phyloP scores from a whole-genome alignment of 2,329 filamentous ascomycete species.

The Onygenales sp. region DNA sequence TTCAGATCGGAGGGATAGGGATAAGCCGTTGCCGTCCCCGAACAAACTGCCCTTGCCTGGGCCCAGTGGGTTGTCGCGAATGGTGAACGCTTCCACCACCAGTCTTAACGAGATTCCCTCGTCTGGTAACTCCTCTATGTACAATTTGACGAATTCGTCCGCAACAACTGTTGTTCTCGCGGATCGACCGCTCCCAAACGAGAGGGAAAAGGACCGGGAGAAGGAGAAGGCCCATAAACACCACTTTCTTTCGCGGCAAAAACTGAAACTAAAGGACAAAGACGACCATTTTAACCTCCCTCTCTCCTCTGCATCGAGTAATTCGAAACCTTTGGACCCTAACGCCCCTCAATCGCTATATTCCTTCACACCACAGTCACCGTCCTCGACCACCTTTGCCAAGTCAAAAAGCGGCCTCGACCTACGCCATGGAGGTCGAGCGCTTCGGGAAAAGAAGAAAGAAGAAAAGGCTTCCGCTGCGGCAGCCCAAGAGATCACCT shows the following conservation, averaged over 20 bases:
- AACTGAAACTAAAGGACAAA: conserved; percentile 54
- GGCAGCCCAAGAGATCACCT: conserved; percentile 8
- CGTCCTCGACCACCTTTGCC: conserved; percentile 54
- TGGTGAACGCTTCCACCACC: conserved; percentile 51
- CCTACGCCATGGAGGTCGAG: conserved; percentile 65
- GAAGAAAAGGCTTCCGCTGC: conserved; percentile 47
- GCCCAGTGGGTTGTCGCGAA: conserved; percentile 42
- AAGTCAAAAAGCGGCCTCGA: conserved; percentile 77
- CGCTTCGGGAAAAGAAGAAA: conserved; percentile 70
- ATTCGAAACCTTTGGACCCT: conserved; percentile 54
- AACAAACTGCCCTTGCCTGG: conserved; percentile 44
- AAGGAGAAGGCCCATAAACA: conserved; percentile 45
- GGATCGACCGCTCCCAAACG: conserved; percentile 28
- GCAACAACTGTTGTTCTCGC: conserved; percentile 50
- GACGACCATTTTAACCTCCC: conserved; percentile 49
- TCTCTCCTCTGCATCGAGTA: conserved; percentile 56
- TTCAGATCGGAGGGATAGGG: conserved; percentile 39
- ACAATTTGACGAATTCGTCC: conserved; percentile 53
- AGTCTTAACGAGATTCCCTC: conserved; percentile 47
- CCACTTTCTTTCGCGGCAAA: conserved; percentile 57
- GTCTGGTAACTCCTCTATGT: conserved; percentile 48
- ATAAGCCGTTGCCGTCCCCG: conserved; percentile 49
- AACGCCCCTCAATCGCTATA: conserved; percentile 55
- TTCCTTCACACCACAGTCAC: conserved; percentile 56
- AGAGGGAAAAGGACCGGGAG: conserved; percentile 30